phyloP scores from a whole-genome alignment of 2,329 filamentous ascomycete species.

The Phialophora macrospora region DNA sequence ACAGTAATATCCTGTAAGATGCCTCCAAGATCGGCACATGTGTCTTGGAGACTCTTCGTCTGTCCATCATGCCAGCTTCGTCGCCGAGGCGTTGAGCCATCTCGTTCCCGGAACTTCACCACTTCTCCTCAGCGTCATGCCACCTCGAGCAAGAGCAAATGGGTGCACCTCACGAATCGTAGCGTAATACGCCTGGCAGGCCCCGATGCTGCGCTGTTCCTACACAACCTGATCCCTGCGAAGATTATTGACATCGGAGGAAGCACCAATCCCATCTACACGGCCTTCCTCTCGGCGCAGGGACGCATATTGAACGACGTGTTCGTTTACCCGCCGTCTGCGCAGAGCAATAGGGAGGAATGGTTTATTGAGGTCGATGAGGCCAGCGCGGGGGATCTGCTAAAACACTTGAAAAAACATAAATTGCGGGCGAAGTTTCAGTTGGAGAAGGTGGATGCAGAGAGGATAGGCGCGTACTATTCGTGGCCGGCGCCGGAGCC shows the following conservation, averaged over 20 bases:
- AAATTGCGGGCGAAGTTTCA: constrained; percentile 81
- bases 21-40: constrained; percentile 14
- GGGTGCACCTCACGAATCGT: constrained; percentile 67
- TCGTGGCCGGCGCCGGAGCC: constrained; percentile 29
- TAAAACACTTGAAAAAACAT: constrained; percentile 79
- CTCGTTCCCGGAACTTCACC: constrained; percentile 22
- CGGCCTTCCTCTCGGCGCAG: constrained; percentile 82
- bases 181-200: constrained; percentile 80
- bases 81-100: not conserved
- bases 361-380: constrained; percentile 86
- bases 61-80: constrained; percentile 21
- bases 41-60: constrained; percentile 15
- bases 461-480: constrained; percentile 54
- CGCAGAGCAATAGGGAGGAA: constrained; percentile 49
- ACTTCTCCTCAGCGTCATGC: constrained; percentile 18
- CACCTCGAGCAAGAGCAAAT: constrained; percentile 21
- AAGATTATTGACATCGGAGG: constrained; percentile 55
- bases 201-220: constrained; percentile 77
- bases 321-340: constrained; percentile 73
- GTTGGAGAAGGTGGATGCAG: constrained; percentile 67
- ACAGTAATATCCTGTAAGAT: constrained; percentile 7
- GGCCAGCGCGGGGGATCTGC: constrained; percentile 63
- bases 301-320: constrained; percentile 87
- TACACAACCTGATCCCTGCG: constrained; percentile 85
- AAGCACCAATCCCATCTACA: constrained; percentile 63